Conservation (phyloP, 1,284 basidiomycete genomes). For the Ustilago hordei region DNA sequence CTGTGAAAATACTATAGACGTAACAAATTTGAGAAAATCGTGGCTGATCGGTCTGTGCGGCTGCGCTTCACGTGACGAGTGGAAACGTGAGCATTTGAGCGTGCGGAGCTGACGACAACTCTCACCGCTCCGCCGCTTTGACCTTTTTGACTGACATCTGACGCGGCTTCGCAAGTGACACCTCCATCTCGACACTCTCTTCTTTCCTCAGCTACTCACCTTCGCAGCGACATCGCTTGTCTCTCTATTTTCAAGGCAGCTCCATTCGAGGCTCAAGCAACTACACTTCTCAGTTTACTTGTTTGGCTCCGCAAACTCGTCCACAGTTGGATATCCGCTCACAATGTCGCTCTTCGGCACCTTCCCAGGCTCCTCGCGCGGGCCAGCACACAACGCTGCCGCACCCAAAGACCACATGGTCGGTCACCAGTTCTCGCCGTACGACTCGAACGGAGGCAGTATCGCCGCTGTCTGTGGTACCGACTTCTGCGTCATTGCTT, state of each 20-base stretch:
- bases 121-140: constrained; percentile 12
- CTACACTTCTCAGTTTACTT: background rate
- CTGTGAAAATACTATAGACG: background rate
- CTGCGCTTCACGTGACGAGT: constrained; percentile 28
- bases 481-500: constrained; percentile 69
- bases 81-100: constrained; percentile 4
- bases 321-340: background rate
- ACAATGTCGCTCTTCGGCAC: constrained; percentile 49
- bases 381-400: constrained; percentile 17
- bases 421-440: constrained; percentile 67
- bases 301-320: background rate
- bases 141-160: constrained; percentile 13
- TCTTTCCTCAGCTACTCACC: background rate
- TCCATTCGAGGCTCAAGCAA: background rate
- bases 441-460: constrained; percentile 66
- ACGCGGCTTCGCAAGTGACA: constrained; percentile 14
- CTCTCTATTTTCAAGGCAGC: background rate
- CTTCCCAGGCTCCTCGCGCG: constrained; percentile 47
- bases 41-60: constrained; percentile 55
- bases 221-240: background rate
- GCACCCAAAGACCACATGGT: constrained; percentile 52
- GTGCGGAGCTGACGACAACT: constrained; percentile 49
- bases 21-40: constrained; percentile 17
- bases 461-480: constrained; percentile 67
- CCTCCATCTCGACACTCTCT: constrained; percentile 29